Percentiles rank a stretch among this genome's conserved stretches.
Evolutionary conservation across 2,329 filamentous ascomycete genomes (phyloP).

Genomic region (Neofusicoccum sp.): DNA sequence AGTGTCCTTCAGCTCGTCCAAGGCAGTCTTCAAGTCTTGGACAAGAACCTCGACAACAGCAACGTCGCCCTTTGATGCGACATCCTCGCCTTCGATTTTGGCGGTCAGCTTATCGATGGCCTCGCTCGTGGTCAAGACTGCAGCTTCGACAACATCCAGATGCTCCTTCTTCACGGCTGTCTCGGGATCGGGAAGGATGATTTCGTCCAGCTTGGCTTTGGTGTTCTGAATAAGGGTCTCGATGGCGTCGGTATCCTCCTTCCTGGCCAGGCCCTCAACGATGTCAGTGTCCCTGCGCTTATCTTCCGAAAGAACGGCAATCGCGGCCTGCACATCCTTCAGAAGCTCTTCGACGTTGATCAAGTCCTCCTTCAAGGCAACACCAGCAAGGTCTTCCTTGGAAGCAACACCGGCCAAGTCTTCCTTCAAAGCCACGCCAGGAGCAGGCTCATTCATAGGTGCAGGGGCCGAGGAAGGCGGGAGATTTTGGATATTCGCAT

Average conservation of each 20-base stretch:
- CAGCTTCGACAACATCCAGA: constrained; percentile 61
- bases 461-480: constrained; percentile 41
- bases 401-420: constrained; percentile 51
- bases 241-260: constrained; percentile 86
- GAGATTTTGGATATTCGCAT: constrained; percentile 51
- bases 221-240: constrained; percentile 88
- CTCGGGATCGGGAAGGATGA: constrained; percentile 64
- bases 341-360: constrained; percentile 44
- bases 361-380: constrained; percentile 50
- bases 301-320: constrained; percentile 46
- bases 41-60: constrained; percentile 73
- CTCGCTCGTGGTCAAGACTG: constrained; percentile 74
- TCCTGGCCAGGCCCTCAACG: constrained; percentile 59
- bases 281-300: constrained; percentile 22
- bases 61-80: constrained; percentile 77
- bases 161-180: constrained; percentile 64
- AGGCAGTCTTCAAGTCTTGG: constrained; percentile 69
- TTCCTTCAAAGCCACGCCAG: constrained; percentile 40
- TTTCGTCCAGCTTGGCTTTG: constrained; percentile 82
- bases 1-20: constrained; percentile 64
- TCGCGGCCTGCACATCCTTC: constrained; percentile 58
- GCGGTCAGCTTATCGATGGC: constrained; percentile 64
- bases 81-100: constrained; percentile 61
- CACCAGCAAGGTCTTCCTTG: constrained; percentile 34
- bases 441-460: constrained; percentile 36